phyloP scores from a whole-genome alignment of 257 asterid species.

The Nicotiana tabacum region DNA sequence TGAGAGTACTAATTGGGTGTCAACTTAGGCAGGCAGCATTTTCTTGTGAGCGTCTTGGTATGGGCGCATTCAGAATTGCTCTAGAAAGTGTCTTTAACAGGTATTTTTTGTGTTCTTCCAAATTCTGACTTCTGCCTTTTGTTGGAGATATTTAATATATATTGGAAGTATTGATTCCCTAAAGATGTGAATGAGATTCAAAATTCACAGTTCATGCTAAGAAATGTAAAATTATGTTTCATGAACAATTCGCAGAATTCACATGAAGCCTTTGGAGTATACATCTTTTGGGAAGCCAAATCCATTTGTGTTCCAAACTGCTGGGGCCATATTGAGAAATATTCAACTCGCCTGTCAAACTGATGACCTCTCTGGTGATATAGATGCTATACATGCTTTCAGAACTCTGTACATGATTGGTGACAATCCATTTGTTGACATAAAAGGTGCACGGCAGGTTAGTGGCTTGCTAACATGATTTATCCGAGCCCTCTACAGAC shows the following conservation, averaged over 20 bases:
- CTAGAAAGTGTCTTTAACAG: conserved; percentile 63
- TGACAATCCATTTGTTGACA: conserved; percentile 56
- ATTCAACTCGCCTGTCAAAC: conserved; percentile 16
- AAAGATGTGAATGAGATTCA: neutral
- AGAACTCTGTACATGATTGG: conserved; percentile 60
- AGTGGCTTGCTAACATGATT: neutral
- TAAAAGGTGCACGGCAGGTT: conserved; percentile 57
- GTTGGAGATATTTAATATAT: neutral
- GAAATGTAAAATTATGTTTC: neutral
- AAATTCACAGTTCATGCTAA: neutral
- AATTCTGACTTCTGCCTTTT: neutral
- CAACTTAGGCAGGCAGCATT: conserved; percentile 49
- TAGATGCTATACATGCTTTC: conserved; percentile 26
- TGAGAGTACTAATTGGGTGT: conserved; percentile 7
- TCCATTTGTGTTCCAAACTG: conserved; percentile 52
- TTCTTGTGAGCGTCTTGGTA: conserved; percentile 62
- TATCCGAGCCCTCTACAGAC: neutral
- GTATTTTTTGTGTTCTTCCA: conserved; percentile 17
- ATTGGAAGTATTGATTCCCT: neutral
- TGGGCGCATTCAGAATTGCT: conserved; percentile 65
- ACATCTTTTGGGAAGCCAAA: conserved; percentile 61
- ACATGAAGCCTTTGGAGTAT: conserved; percentile 47
- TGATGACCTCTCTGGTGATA: conserved; percentile 13
- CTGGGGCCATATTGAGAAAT: conserved; percentile 40
- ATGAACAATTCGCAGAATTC: conserved; percentile 33